Conservation (phyloP, 2,329 filamentous ascomycete species). For the Diplodia mutila region DNA sequence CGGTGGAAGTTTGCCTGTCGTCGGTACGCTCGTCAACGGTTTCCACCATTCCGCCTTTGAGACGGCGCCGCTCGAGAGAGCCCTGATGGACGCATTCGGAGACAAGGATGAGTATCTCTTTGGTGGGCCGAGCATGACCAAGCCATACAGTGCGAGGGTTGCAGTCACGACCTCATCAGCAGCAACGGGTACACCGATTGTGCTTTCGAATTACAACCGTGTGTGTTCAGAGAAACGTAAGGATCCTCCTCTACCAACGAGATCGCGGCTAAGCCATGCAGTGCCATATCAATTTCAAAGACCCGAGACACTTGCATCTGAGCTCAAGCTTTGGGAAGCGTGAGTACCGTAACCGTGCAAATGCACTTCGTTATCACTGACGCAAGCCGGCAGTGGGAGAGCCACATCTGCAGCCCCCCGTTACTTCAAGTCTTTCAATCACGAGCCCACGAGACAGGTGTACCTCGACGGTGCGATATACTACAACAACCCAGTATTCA, state of each 20-base stretch:
- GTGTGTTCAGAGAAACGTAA: constrained; percentile 33
- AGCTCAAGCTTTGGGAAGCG: constrained; percentile 57
- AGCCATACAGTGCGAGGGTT: constrained; percentile 38
- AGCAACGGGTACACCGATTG: constrained; percentile 44
- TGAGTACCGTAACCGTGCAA: too few relatives aligned
- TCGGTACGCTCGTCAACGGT: constrained; percentile 38
- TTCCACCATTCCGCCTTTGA: constrained; percentile 40
- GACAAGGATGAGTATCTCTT: constrained; percentile 45
- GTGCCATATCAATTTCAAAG: constrained; percentile 46
- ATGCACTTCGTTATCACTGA: too few relatives aligned
- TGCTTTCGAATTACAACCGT: constrained; percentile 54
- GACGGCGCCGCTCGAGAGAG: constrained; percentile 44
- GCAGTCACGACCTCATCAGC: constrained; percentile 49
- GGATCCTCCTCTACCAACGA: too few relatives aligned
- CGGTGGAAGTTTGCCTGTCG: constrained; percentile 40
- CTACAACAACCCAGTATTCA: constrained; percentile 55
- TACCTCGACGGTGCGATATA: constrained; percentile 57
- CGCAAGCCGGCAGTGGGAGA: constrained; percentile 37
- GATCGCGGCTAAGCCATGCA: too few relatives aligned
- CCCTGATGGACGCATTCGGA: constrained; percentile 40
- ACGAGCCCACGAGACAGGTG: constrained; percentile 50
- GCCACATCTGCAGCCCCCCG: constrained; percentile 56
- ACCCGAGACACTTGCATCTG: constrained; percentile 43
- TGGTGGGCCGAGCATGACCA: constrained; percentile 33
- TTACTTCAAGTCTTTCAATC: constrained; percentile 58